Conservation (phyloP, 1,284 basidiomycete species). For the Ustilago esculenta region DNA sequence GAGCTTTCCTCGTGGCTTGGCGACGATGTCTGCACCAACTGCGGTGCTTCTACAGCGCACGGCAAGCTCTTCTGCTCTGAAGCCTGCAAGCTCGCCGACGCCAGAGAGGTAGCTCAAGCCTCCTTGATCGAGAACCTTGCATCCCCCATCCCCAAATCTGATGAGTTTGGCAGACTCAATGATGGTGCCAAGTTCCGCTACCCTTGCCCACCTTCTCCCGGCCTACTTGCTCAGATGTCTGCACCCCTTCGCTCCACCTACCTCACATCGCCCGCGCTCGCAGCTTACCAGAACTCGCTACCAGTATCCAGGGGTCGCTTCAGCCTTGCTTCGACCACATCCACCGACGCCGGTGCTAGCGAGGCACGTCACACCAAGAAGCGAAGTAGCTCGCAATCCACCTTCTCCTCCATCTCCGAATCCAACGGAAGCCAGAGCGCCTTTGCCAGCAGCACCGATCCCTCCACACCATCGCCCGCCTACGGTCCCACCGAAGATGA, state of each 20-base stretch:
- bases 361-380: slow-evolving; percentile 31
- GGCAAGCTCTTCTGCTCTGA: slow-evolving; percentile 59
- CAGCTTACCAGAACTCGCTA: slow-evolving; percentile 52
- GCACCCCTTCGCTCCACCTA: slow-evolving; percentile 37
- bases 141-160: slow-evolving; percentile 23
- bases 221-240: slow-evolving; percentile 54
- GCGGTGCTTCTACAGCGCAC: slow-evolving; percentile 37
- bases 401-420: slow-evolving; percentile 60
- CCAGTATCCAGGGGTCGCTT: slow-evolving; percentile 36
- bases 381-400: slow-evolving; percentile 58
- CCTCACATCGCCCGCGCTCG: slow-evolving; percentile 55
- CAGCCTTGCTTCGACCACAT: slow-evolving; percentile 21
- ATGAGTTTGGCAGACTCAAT: slow-evolving; percentile 19
- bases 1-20: slow-evolving; percentile 57
- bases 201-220: slow-evolving; percentile 56
- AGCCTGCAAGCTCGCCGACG: slow-evolving; percentile 52
- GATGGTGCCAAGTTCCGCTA: slow-evolving; percentile 51
- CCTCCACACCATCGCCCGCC: slow-evolving; percentile 51
- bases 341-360: slow-evolving; percentile 12
- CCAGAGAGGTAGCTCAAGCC: slow-evolving; percentile 27
- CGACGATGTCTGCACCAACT: slow-evolving; percentile 58
- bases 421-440: slow-evolving; percentile 45
- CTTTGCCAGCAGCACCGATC: slow-evolving; percentile 48
- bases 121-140: slow-evolving; percentile 27
- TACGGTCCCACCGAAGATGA: slow-evolving; percentile 46